Percentiles rank a stretch among this genome's conserved stretches.
Evolutionary conservation across 1,284 basidiomycete species (phyloP).

Genomic region (Apiotrichum laibachii): DNA sequence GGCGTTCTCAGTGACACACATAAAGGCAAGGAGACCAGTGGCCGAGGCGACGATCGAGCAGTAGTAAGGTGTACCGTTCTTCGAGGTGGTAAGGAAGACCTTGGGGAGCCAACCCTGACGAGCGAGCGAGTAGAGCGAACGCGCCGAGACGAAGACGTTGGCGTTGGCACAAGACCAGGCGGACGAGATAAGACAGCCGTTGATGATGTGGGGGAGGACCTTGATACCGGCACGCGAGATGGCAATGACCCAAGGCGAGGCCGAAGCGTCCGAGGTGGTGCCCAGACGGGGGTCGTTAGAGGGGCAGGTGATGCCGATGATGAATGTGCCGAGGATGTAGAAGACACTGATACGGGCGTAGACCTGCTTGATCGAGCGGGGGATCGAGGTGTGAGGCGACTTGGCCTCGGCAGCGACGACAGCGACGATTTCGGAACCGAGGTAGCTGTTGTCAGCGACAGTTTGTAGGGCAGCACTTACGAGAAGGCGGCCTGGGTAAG

Average conservation of each 20-base stretch:
- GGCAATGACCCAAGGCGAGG: slow-evolving; percentile 77
- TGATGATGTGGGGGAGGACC: slow-evolving; percentile 61
- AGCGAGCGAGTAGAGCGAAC: slow-evolving; percentile 57
- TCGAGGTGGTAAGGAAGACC: slow-evolving; percentile 63
- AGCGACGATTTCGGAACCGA: slow-evolving; percentile 47
- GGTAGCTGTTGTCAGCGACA: neutral
- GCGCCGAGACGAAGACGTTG: slow-evolving; percentile 58
- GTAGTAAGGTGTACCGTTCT: slow-evolving; percentile 68
- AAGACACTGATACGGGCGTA: slow-evolving; percentile 71
- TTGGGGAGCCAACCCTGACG: slow-evolving; percentile 53
- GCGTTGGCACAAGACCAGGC: slow-evolving; percentile 59
- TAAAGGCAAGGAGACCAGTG: slow-evolving; percentile 70
- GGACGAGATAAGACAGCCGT: slow-evolving; percentile 60
- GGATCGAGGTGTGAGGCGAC: slow-evolving; percentile 71
- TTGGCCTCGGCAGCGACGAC: slow-evolving; percentile 50
- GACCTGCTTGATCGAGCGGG: slow-evolving; percentile 70
- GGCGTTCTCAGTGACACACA: slow-evolving; percentile 59
- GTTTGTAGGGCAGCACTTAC: neutral
- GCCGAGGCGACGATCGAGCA: slow-evolving; percentile 63
- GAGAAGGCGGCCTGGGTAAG: slow-evolving; percentile 14
- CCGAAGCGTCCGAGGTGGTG: slow-evolving; percentile 60
- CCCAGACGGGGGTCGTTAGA: slow-evolving; percentile 62
- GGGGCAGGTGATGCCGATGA: slow-evolving; percentile 75
- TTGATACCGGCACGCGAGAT: slow-evolving; percentile 58
- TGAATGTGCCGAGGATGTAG: slow-evolving; percentile 58